These are phyloP conservation scores for Verbascum thapsus DNA, from an alignment of 257 asterid genomes.

Conservation along the genomic window DNA sequence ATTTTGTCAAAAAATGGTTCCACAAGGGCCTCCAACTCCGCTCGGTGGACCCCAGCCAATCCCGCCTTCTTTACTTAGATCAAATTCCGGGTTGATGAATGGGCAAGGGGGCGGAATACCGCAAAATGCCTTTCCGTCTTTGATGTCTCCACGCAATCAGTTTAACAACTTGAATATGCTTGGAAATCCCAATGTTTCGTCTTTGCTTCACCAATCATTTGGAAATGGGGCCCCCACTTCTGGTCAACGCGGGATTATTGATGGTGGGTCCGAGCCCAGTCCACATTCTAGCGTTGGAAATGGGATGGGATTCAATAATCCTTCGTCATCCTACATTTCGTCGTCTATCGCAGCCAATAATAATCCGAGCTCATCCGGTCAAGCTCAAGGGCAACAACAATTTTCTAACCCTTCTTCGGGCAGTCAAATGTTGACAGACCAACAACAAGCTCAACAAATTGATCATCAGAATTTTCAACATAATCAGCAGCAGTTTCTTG, in stretches of 20 bases:
- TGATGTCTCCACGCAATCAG: slow-evolving; percentile 77
- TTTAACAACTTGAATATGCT: slow-evolving; percentile 68
- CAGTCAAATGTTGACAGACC: slow-evolving; percentile 64
- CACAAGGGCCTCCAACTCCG: slow-evolving; percentile 78
- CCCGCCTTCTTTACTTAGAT: slow-evolving; percentile 67
- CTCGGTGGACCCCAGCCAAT: slow-evolving; percentile 70
- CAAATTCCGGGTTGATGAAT: slow-evolving; percentile 72
- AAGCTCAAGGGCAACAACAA: slow-evolving; percentile 73
- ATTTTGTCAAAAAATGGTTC: slow-evolving; percentile 56
- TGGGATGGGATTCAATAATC: slow-evolving; percentile 61
- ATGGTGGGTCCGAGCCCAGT: slow-evolving; percentile 68
- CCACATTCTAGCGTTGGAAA: slow-evolving; percentile 59
- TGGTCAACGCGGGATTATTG: slow-evolving; percentile 61
- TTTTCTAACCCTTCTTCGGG: slow-evolving; percentile 57
- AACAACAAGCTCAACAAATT: slow-evolving; percentile 64
- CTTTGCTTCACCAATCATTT: slow-evolving; percentile 75
- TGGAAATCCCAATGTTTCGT: slow-evolving; percentile 75
- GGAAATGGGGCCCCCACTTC: slow-evolving; percentile 71
- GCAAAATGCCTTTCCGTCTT: slow-evolving; percentile 67
- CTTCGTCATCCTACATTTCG: slow-evolving; percentile 58
- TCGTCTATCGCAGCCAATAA: slow-evolving; percentile 50
- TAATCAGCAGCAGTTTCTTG: slow-evolving; percentile 74
- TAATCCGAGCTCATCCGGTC: slow-evolving; percentile 56
- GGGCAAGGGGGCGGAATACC: slow-evolving; percentile 82
- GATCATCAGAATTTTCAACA: slow-evolving; percentile 68